Base-by-base conservation (phyloP, 1,139 yeast species). In the Arxiozyma heterogenica region DNA sequence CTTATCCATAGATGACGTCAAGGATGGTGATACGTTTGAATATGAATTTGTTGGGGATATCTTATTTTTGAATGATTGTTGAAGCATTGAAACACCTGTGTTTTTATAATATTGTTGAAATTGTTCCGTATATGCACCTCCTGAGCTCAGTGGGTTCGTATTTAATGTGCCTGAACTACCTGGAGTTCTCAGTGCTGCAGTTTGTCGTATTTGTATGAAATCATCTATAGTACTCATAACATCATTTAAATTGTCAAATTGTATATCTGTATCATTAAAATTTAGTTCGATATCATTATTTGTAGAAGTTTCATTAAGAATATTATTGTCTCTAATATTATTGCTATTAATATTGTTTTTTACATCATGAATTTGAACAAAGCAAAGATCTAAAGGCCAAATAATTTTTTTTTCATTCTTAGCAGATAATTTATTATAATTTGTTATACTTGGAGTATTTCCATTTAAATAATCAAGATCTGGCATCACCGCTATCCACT, bases 361-460 rank as follows among this genome's bases (percentile, higher is more conserved):
- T 12, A 5, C 17, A 5, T 46, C 20, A 9, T 46, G 42, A 1
- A 46, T 34, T 61, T 86, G 93, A 9, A 80, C 70, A 53, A 80
- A 73, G 61, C 91, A 83, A 25, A 85, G 70, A 52, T 77, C 78
- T 67, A 84, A 71, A 0, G 94, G 94, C 94, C 94, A 86, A 51
- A 81, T 69, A 1, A 86, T 78, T 55, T 74, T 80, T 62, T 83
- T 82, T 41, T 74, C 75, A 61, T 82, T 82, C 15, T 75, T 77
- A 1, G 77, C 81, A 4, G 74, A 71, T 61, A 77, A n/a, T 25
- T 81, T 49, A 80, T 41, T 42, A 57, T 71, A 85, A 41, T 76
- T 74, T 12, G 89, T 73, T 2, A 85, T 76, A n/a, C 75, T 74
- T 0, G 89, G 83, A 0, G 90, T 82, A 58, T 82, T 78, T 42